Conservation (phyloP, 2,329 filamentous ascomycete genomes). For the Fusarium poae region DNA sequence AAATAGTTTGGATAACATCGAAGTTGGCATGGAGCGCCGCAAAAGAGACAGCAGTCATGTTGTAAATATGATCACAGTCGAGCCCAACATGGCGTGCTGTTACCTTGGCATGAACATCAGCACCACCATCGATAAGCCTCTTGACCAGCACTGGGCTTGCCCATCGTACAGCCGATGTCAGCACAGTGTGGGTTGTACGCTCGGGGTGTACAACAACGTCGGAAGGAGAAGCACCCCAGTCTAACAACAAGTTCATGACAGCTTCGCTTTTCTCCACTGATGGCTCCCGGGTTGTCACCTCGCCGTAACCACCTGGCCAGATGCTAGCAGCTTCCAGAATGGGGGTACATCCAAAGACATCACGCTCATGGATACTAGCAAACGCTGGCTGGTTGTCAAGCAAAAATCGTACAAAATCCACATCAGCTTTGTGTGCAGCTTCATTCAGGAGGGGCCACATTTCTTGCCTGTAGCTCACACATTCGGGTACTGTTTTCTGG, state of each 20-base stretch:
- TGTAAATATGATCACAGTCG: background rate
- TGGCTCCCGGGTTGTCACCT: too few relatives aligned
- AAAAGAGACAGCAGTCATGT: background rate
- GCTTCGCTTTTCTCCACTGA: background rate
- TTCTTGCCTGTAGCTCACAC: background rate
- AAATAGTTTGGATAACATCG: fast-evolving
- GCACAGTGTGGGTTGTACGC: background rate
- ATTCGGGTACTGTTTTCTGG: background rate
- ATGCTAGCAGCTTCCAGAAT: background rate
- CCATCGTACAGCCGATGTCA: background rate
- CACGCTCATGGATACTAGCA: background rate
- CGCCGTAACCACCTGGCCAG: too few relatives aligned
- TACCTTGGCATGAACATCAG: background rate
- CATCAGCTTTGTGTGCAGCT: background rate
- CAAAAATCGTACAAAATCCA: background rate
- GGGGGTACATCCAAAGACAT: fast-evolving
- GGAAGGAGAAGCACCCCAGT: background rate
- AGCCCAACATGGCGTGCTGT: background rate
- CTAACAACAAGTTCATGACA: background rate
- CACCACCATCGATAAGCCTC: background rate
- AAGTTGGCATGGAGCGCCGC: background rate
- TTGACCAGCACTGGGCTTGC: background rate
- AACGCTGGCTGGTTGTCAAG: background rate
- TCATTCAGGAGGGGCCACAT: background rate
- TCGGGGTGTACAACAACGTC: background rate